Percentiles rank a stretch among this genome's conserved stretches.
Evolutionary conservation across 441 rosid genomes (phyloP).

Genomic region (Jatropha multifida): DNA sequence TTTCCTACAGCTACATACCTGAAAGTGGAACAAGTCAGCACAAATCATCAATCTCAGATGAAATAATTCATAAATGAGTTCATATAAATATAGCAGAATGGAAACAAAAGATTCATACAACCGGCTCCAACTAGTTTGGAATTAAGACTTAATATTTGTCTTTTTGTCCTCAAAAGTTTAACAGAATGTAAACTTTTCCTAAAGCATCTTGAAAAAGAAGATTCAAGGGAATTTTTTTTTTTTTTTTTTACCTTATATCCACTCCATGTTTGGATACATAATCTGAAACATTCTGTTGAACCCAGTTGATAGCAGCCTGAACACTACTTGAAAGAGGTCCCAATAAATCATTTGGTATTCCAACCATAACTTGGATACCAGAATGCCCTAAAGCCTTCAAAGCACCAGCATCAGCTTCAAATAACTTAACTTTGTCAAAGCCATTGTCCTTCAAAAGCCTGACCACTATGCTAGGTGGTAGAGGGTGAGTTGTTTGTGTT

Average conservation of each 20-base stretch:
- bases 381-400: conserved; percentile 72
- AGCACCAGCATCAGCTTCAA: conserved; percentile 75
- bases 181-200: no score
- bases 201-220: neutral
- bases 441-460: conserved; percentile 67
- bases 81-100: no score
- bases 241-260: conserved; percentile 47
- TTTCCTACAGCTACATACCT: conserved; percentile 79
- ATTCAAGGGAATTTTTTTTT: neutral
- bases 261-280: conserved; percentile 55
- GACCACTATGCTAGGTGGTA: conserved; percentile 55
- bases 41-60: neutral
- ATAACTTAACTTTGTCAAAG: conserved; percentile 73
- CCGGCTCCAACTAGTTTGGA: no score
- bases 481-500: conserved; percentile 54
- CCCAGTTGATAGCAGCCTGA: conserved; percentile 60
- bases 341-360: conserved; percentile 74
- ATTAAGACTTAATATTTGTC: no score
- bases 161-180: no score
- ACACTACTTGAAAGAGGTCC: conserved; percentile 56
- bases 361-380: conserved; percentile 84
- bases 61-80: no score
- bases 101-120: no score
- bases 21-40: neutral
- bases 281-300: conserved; percentile 59